These are phyloP conservation scores for Amanita molliuscula DNA, from an alignment of 768 basidiomycete genomes.

Conservation along the genomic window DNA sequence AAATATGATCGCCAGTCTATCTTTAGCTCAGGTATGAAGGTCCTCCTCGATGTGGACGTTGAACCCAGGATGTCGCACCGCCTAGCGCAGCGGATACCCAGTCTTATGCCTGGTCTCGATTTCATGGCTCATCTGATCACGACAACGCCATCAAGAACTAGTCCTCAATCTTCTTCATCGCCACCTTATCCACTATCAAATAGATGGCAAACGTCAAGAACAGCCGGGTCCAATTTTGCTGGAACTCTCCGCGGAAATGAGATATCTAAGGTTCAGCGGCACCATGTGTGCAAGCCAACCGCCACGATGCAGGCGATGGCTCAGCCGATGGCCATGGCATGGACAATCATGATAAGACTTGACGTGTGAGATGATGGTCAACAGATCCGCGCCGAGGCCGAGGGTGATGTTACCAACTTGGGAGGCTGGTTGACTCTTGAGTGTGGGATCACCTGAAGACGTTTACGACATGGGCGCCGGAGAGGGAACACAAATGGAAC, in stretches of 20 bases:
- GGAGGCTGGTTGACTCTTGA: conserved; percentile 40
- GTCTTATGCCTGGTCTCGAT: not conserved
- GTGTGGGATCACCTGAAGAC: conserved; percentile 59
- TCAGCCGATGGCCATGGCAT: conserved; percentile 84
- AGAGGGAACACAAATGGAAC: conserved; percentile 53
- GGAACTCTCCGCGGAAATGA: conserved; percentile 84
- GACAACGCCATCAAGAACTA: conserved; percentile 85
- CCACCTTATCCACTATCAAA: conserved; percentile 60
- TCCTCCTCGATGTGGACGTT: too few relatives aligned
- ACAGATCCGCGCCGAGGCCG: conserved; percentile 88
- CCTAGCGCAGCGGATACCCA: too few relatives aligned
- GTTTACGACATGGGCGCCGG: conserved; percentile 64
- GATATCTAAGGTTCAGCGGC: conserved; percentile 62
- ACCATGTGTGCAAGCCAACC: conserved; percentile 59
- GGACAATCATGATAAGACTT: conserved; percentile 62
- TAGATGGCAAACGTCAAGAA: conserved; percentile 84
- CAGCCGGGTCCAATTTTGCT: conserved; percentile 93
- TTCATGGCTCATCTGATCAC: conserved; percentile 21
- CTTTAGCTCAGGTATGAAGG: too few relatives aligned
- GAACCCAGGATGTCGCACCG: too few relatives aligned
- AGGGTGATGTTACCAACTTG: conserved; percentile 50
- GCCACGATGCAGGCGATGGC: conserved; percentile 60
- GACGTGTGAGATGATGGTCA: conserved; percentile 80
- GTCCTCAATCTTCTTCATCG: conserved; percentile 55
- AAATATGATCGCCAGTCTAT: too few relatives aligned